Evolutionary conservation across 306 rosid species (phyloP).

Genomic region (Biancaea sappan): DNA sequence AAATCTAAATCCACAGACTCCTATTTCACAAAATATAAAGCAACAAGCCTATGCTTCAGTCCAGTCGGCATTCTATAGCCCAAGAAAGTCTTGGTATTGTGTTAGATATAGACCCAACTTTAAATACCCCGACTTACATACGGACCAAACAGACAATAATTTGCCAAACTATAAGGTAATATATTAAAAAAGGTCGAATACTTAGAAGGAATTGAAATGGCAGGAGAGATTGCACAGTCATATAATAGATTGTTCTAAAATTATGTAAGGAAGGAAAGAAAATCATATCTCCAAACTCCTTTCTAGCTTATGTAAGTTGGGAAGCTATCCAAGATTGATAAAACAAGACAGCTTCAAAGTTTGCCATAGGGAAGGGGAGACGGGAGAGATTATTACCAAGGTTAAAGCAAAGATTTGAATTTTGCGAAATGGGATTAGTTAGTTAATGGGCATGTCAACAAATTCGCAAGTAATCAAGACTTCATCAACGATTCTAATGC

Average conservation of each 20-base stretch:
- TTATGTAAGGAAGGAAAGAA: too few relatives aligned
- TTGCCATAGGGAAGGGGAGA: too few relatives aligned
- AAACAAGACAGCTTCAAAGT: too few relatives aligned
- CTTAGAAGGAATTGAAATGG: neutral
- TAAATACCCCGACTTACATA: neutral
- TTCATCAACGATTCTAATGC: neutral
- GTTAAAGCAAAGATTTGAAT: neutral
- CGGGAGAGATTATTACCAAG: neutral
- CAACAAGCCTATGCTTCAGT: neutral
- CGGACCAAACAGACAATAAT: neutral
- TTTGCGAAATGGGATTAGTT: neutral
- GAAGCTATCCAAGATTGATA: too few relatives aligned
- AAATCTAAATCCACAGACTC: neutral
- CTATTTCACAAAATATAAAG: neutral
- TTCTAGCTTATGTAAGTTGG: too few relatives aligned
- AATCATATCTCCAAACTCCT: too few relatives aligned
- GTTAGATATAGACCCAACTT: neutral
- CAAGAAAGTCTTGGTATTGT: neutral
- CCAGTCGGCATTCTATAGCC: neutral
- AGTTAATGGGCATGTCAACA: neutral
- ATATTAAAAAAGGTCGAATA: neutral
- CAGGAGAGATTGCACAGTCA: neutral
- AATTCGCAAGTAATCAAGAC: neutral
- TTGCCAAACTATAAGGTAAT: neutral
- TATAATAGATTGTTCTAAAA: too few relatives aligned